Conservation (phyloP, 768 basidiomycete species). For the Mycena vitilis region DNA sequence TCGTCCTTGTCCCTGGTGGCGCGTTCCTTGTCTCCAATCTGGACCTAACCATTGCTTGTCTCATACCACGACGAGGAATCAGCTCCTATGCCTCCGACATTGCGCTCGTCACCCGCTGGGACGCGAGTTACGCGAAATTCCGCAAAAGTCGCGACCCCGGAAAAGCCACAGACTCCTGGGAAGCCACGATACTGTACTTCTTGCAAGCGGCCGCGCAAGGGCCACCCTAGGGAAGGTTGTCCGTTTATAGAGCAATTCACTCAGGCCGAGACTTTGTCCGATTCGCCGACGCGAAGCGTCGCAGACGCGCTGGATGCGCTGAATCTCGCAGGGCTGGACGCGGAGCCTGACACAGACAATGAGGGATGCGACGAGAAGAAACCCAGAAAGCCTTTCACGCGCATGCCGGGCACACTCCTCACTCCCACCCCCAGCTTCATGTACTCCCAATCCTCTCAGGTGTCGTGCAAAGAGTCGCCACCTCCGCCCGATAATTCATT, state of each 20-base stretch:
- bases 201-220: constrained; percentile 35
- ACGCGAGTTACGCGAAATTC: constrained; percentile 34
- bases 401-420: constrained; percentile 69
- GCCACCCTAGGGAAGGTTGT: constrained; percentile 34
- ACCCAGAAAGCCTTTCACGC: constrained; percentile 35
- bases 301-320: constrained; percentile 27
- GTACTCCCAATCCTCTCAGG: constrained; percentile 35
- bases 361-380: constrained; percentile 8
- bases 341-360: constrained; percentile 5
- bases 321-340: constrained; percentile 22
- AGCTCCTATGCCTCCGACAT: constrained; percentile 24
- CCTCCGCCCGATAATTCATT: constrained; percentile 14
- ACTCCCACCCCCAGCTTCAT: constrained; percentile 59
- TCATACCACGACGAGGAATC: neutral
- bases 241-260: constrained; percentile 24
- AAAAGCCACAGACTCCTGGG: constrained; percentile 17
- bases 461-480: constrained; percentile 32
- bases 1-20: neutral
- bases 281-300: constrained; percentile 26
- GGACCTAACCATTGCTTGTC: neutral
- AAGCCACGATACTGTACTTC: constrained; percentile 30
- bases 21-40: neutral
- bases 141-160: constrained; percentile 22
- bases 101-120: constrained; percentile 31
- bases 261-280: constrained; percentile 4